Evolutionary conservation across 805 yeast genomes (phyloP).

Genomic region (Tetrapisispora taiwanensis): DNA sequence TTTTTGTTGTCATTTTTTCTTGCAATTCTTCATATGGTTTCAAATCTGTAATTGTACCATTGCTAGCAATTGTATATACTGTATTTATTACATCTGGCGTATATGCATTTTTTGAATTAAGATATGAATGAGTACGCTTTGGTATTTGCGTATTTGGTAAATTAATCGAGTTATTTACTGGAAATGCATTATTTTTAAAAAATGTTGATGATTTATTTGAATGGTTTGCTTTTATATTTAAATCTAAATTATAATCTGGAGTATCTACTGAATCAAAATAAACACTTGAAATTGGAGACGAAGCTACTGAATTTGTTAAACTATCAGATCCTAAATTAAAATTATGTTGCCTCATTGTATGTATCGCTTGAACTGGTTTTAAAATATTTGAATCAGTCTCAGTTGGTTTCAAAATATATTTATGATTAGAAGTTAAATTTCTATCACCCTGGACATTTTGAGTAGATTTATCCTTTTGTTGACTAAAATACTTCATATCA

Average conservation of each 20-base stretch:
- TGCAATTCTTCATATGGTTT: not conserved
- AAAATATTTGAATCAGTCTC: not conserved
- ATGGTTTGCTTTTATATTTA: not conserved
- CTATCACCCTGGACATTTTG: no score
- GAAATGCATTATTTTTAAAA: not conserved
- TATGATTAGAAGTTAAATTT: no score
- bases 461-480: no score
- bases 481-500: no score
- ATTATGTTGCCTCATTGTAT: not conserved
- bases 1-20: not conserved
- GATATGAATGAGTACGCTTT: not conserved
- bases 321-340: not conserved
- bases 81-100: no score
- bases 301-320: not conserved
- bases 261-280: constrained; percentile 1
- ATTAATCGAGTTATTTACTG: not conserved
- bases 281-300: not conserved
- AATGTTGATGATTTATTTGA: not conserved
- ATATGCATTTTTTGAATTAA: not conserved
- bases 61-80: not conserved
- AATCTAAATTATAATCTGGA: not conserved
- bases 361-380: not conserved
- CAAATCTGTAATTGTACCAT: not conserved
- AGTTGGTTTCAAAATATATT: no score
- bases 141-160: not conserved